Base-by-base conservation (phyloP, 495 filamentous ascomycete species). In the Durotheca rogersii region DNA sequence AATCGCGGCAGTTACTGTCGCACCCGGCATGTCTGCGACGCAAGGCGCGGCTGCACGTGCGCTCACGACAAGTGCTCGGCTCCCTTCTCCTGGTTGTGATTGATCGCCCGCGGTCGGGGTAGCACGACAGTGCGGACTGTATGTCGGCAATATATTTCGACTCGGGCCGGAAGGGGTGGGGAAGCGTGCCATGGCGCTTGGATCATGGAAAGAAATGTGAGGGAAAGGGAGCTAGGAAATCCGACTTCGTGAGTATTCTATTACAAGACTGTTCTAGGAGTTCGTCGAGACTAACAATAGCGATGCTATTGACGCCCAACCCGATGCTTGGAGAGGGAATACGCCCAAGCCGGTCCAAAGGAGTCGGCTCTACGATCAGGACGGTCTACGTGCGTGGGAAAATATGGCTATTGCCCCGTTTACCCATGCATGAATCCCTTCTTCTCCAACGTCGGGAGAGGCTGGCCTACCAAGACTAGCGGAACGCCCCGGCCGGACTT, bases 31-130 rank as follows among this genome's bases (percentile, higher is more conserved):
- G 3, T 30, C 40, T 41, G 7, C 10, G 14, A 45, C 20, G 33
- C n/a, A 29, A 54, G 53, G 49, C 56, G 50, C 23, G 33, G 18
- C 35, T 21, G 23, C 46, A 53, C 32, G 41, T 45, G n/a, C 38
- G 43, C 29, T 31, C 46, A n/a, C n/a, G 39, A 25, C 25, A 47
- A 41, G 37, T 49, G 38, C 44, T 59, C 45, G 33, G 25, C 31
- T 32, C 36, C 40, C 47, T 12, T 6, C 12, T 41, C 45, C 56
- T 35, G 50, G 56, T 53, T 31, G 19, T 41, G 43, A 19, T 41
- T 21, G 14, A 36, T 27, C 12, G 29, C 12, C 38, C 36, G 12
- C 20, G n/a, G 12, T 17, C 34, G 18, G 23, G 23, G 15, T 6
- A 15, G 36, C 16, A 17, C 29, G 40, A 15, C 30, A 19, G 53